Conservation (phyloP, 768 basidiomycete genomes). For the Tulasnella sp. region DNA sequence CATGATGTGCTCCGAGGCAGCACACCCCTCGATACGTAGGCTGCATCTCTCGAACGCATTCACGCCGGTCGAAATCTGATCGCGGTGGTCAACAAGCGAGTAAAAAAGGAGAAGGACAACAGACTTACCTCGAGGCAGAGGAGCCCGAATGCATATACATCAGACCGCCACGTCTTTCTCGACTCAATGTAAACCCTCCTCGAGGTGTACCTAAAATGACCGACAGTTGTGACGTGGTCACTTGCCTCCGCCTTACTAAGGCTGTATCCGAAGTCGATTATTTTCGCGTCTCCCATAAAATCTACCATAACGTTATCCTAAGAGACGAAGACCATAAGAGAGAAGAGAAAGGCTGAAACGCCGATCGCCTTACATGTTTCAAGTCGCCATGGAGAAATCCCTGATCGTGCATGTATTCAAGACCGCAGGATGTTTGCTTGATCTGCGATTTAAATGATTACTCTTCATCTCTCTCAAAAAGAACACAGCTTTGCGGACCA, state of each 20-base stretch:
- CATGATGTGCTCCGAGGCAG: background rate
- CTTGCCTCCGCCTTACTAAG: background rate
- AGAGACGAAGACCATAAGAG: background rate
- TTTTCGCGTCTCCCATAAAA: background rate
- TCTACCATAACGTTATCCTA: background rate
- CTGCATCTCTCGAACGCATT: background rate
- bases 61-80: background rate
- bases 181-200: background rate
- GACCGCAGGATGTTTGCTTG: background rate
- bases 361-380: background rate
- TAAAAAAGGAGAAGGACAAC: background rate
- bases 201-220: background rate
- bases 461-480: background rate
- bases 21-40: background rate
- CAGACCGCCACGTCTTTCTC: background rate
- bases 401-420: background rate
- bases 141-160: background rate
- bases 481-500: background rate
- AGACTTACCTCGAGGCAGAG: background rate
- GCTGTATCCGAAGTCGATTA: background rate
- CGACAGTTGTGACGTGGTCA: background rate
- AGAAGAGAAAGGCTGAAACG: background rate
- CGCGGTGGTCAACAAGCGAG: background rate
- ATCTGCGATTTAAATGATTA: background rate
- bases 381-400: background rate